phyloP scores from a whole-genome alignment of 2,329 filamentous ascomycete genomes.

The Aureobasidium zeae region DNA sequence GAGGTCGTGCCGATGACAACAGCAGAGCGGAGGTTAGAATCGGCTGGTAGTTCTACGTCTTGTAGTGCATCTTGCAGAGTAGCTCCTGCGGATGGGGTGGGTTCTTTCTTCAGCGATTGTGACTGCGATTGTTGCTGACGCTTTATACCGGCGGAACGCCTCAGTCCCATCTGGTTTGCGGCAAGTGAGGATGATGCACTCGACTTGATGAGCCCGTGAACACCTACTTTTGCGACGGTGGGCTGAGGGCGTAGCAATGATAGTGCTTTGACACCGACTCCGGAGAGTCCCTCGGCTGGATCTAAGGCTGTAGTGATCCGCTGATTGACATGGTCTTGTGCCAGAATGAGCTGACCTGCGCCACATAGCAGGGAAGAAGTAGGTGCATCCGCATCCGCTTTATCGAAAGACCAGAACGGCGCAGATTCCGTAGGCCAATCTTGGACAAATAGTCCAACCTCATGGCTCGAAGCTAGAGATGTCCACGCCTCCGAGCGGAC shows the following conservation, averaged over 20 bases:
- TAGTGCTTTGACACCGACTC: conserved; percentile 24
- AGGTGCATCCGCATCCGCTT: conserved; percentile 26
- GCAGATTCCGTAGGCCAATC: conserved; percentile 55
- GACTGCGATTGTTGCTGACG: conserved; percentile 5
- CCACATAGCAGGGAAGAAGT: conserved; percentile 45
- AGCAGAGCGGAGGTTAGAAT: conserved; percentile 50
- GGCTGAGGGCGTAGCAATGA: conserved; percentile 17
- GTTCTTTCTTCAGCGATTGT: background rate
- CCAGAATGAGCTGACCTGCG: conserved; percentile 46
- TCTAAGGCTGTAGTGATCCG: conserved; percentile 22
- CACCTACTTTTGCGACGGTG: conserved; percentile 5
- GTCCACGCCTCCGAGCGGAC: conserved; percentile 54
- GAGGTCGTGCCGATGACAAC: conserved; percentile 71
- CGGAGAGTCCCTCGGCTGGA: conserved; percentile 26
- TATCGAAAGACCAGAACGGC: conserved; percentile 56
- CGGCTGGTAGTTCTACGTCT: conserved; percentile 23
- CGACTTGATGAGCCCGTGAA: conserved; percentile 30
- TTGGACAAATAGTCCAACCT: conserved; percentile 65
- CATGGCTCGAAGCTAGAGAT: conserved; percentile 59
- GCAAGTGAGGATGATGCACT: conserved; percentile 34
- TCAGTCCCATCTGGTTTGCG: conserved; percentile 29
- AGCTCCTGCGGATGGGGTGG: background rate
- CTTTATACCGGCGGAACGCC: conserved; percentile 19
- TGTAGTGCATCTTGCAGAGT: background rate
- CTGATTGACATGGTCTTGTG: conserved; percentile 46